Evolutionary conservation across 2,329 filamentous ascomycete species (phyloP), one percentile per base, ranked within the genome.

Genomic region (Fusarium coffeatum): DNA sequence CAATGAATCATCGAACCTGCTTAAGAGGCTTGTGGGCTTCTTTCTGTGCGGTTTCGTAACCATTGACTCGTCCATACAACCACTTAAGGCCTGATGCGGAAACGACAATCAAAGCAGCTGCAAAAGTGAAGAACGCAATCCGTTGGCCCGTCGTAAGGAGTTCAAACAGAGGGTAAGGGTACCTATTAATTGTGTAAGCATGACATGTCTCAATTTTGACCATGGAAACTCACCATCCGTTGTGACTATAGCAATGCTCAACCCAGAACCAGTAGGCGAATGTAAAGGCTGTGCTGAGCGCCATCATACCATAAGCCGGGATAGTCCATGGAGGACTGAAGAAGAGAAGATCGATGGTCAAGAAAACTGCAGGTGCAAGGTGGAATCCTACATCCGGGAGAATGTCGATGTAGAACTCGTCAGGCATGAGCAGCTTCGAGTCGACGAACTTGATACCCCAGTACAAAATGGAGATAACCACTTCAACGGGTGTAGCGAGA

Each of bases 101-200:
- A 5, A 83, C 78, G 4, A 92, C 90, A 88, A 97, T 94, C 18
- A 92, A 79, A 2, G 86, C 75, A 1, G 92, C 93, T 43, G 92
- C 92, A 20, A 87, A 81, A 1, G 84, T 84, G 72, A 97, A 97
- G 12, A 97, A 82, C 1, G 87, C 80, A 11, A 89, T 82, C 22
- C 94, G 87, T 75, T 93, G 90, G 50, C 82, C 77, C 0, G 89
- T 91, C 51, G 84, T 85, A 43, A 97, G 81, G 46, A 92, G 77
- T 11, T 84, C 89, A 69, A 98, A 95, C 27, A 97, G 86, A 2
- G 94, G 94, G 78, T 98, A 97, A 1, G 94, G 93, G 73, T 97
- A 97, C 84, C 90, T 92, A 55, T 8, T 32, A 4, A 3, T 23
- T 2, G 7, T 28, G 48, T 75, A 22, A 77, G 65, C 9, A 27